These are phyloP conservation scores for Aspergillus carlsbadensis DNA, from an alignment of 495 filamentous ascomycete genomes.

Conservation along the genomic window DNA sequence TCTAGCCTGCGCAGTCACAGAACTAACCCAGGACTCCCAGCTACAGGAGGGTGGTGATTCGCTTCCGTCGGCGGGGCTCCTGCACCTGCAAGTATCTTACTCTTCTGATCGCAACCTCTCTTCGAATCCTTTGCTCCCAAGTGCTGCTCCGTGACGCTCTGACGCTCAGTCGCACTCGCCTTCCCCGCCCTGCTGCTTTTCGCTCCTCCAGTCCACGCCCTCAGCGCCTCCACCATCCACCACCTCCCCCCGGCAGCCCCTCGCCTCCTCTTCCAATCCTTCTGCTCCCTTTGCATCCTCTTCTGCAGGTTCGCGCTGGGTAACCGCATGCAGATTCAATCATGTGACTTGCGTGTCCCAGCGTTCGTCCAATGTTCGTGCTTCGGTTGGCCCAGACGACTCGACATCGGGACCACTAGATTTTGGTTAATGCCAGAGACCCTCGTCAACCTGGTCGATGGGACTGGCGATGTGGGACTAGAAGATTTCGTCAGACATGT, in stretches of 20 bases:
- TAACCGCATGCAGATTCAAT: conserved; percentile 39
- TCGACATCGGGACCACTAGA: conserved; percentile 8
- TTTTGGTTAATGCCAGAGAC: conserved; percentile 16
- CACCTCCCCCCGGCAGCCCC: conserved; percentile 5
- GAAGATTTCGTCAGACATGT: conserved; percentile 29
- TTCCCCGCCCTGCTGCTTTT: conserved; percentile 7
- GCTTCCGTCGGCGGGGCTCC: conserved; percentile 22
- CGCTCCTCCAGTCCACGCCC: neutral
- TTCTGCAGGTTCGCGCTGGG: conserved; percentile 41
- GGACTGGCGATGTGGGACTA: conserved; percentile 25
- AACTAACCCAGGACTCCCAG: conserved; percentile 14
- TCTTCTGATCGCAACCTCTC: conserved; percentile 19
- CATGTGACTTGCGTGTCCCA: conserved; percentile 38
- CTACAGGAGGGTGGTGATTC: conserved; percentile 16
- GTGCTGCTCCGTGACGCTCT: conserved; percentile 9
- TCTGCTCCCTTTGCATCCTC: conserved; percentile 15
- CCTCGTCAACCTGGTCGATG: conserved; percentile 18
- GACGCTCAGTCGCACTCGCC: conserved; percentile 3
- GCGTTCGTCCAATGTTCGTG: conserved; percentile 22
- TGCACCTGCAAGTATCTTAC: conserved; percentile 22
- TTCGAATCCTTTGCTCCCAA: conserved; percentile 5
- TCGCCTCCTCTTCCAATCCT: conserved; percentile 24
- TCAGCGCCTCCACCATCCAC: neutral
- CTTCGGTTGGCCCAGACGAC: conserved; percentile 17
- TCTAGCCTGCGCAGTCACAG: conserved; percentile 9